Conservation (phyloP, 2,329 filamentous ascomycete species). For the Stachybotrys elegans region DNA sequence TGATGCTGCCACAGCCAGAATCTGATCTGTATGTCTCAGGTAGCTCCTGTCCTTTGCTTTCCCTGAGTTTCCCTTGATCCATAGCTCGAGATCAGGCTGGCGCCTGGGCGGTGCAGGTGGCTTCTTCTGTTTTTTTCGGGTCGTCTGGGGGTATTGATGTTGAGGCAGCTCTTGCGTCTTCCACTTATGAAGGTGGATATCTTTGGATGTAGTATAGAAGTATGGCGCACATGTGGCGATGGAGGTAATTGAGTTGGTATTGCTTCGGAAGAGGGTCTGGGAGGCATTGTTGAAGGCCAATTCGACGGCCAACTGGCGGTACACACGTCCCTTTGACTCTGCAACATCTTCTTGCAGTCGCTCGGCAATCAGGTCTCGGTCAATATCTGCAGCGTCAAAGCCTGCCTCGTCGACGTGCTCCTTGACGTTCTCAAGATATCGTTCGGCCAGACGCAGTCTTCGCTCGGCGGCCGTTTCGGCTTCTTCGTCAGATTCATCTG, state of each 20-base stretch:
- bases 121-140: conserved; percentile 54
- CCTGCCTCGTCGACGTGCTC: conserved; percentile 75
- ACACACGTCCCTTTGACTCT: conserved; percentile 85
- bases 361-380: conserved; percentile 87
- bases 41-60: conserved; percentile 60
- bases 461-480: conserved; percentile 87
- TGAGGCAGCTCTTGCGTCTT: conserved; percentile 64
- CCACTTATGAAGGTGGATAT: conserved; percentile 85
- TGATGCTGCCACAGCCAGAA: conserved; percentile 80
- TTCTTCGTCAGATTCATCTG: conserved; percentile 60
- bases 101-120: conserved; percentile 52
- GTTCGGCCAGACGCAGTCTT: conserved; percentile 79
- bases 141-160: conserved; percentile 55
- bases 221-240: conserved; percentile 75
- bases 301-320: conserved; percentile 70
- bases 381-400: conserved; percentile 92
- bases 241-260: conserved; percentile 72
- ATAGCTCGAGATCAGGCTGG: conserved; percentile 58
- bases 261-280: conserved; percentile 71
- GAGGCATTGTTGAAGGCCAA: conserved; percentile 64
- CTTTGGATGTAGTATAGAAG: conserved; percentile 85
- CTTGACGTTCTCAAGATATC: conserved; percentile 86
- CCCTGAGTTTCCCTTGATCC: conserved; percentile 55
- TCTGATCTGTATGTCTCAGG: conserved; percentile 73
- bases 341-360: conserved; percentile 87